phyloP scores from a whole-genome alignment of 495 filamentous ascomycete genomes.

The Platismatia glauca region DNA sequence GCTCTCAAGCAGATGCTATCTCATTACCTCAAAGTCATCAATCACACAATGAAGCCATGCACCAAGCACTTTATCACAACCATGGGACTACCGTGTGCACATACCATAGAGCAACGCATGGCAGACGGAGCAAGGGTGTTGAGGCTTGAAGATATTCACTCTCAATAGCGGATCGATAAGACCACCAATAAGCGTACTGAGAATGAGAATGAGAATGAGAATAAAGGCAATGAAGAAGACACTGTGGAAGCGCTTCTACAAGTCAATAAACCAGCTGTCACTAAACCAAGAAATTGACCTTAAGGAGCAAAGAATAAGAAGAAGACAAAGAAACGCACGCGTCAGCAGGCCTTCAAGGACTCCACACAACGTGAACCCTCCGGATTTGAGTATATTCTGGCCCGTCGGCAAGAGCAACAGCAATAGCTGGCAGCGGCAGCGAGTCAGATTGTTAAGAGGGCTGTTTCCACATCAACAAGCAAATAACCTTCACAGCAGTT shows the following conservation, averaged over 20 bases:
- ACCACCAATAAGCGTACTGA: too few species aligned
- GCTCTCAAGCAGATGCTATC: background rate
- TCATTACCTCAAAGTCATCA: background rate
- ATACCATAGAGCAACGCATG: background rate
- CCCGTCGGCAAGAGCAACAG: too few species aligned
- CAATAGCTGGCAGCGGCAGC: too few species aligned
- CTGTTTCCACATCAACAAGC: too few species aligned
- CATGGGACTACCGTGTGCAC: background rate
- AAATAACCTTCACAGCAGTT: too few species aligned
- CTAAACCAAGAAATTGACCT: background rate
- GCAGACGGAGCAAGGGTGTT: background rate
- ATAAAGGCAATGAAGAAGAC: too few species aligned
- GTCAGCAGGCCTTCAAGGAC: background rate
- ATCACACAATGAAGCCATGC: background rate
- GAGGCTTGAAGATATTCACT: background rate
- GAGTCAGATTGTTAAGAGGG: too few species aligned
- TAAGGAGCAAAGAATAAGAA: background rate
- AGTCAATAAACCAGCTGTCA: background rate
- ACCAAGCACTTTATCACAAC: background rate
- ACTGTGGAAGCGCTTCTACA: background rate
- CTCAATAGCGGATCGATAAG: background rate
- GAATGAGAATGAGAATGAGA: too few species aligned
- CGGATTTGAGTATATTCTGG: constrained; percentile 1
- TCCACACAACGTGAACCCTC: background rate
- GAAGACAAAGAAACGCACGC: background rate